Evolutionary conservation across 176 grass and related monocot genomes (phyloP).

Genomic region (Oryza nivara): DNA sequence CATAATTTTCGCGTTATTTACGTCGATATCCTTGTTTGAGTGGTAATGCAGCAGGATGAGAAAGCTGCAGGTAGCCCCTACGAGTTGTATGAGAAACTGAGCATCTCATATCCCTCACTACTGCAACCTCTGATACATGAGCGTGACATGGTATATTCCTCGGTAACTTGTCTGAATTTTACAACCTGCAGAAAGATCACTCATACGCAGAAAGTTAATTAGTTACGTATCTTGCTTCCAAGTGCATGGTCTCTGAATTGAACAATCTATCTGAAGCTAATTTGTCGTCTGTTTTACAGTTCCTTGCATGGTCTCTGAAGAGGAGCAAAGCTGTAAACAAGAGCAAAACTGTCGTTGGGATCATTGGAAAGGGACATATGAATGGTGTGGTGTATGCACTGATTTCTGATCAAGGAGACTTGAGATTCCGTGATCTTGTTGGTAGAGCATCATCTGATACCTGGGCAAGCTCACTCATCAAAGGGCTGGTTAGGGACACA

Average conservation of each 20-base stretch:
- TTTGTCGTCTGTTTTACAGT: conserved; percentile 36
- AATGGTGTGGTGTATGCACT: conserved; percentile 83
- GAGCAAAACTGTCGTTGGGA: conserved; percentile 76
- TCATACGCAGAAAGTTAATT: background rate
- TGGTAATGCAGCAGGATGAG: conserved; percentile 42
- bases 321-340: conserved; percentile 95
- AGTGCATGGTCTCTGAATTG: conserved; percentile 78
- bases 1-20: background rate
- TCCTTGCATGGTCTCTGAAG: conserved; percentile 91
- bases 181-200: background rate
- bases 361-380: conserved; percentile 90
- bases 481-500: conserved; percentile 74
- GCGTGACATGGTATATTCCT: conserved; percentile 71
- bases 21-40: background rate
- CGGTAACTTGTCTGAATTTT: background rate
- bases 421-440: conserved; percentile 81
- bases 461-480: conserved; percentile 59
- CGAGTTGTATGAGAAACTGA: conserved; percentile 70
- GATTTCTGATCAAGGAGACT: conserved; percentile 81
- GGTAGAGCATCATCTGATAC: conserved; percentile 54
- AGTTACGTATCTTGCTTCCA: background rate
- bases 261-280: too few relatives aligned
- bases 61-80: conserved; percentile 61
- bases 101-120: conserved; percentile 80
- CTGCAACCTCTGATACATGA: conserved; percentile 86